Percentiles rank a stretch among this genome's conserved stretches.
Evolutionary conservation across 768 basidiomycete species (phyloP).

Genomic region (Russula vinacea): DNA sequence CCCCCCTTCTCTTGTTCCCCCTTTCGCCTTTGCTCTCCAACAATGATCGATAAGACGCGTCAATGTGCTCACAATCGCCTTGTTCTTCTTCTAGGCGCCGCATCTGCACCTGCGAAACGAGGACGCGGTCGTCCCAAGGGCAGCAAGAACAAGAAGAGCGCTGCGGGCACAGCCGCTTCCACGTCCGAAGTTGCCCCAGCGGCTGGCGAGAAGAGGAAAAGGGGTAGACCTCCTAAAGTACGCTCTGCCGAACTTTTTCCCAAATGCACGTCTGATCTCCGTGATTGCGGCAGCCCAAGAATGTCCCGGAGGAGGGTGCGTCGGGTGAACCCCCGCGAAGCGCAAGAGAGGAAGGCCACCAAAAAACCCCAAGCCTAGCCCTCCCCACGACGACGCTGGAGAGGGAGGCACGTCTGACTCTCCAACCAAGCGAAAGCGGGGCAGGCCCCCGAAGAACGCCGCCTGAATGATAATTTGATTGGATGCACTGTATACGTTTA

Average conservation of each 20-base stretch:
- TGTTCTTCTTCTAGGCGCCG: slow-evolving; percentile 38
- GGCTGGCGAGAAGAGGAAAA: slow-evolving; percentile 43
- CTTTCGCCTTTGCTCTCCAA: neutral
- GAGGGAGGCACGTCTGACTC: slow-evolving; percentile 46
- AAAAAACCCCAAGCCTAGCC: slow-evolving; percentile 54
- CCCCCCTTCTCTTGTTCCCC: slow-evolving; percentile 13
- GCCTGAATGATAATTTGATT: slow-evolving; percentile 29
- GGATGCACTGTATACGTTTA: slow-evolving; percentile 37
- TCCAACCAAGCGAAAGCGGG: slow-evolving; percentile 64
- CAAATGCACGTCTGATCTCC: slow-evolving; percentile 9
- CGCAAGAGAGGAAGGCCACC: slow-evolving; percentile 73
- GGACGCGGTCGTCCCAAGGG: slow-evolving; percentile 88
- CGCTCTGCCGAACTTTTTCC: slow-evolving; percentile 7
- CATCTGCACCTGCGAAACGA: slow-evolving; percentile 55
- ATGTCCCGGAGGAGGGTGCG: slow-evolving; percentile 44
- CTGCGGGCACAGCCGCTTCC: slow-evolving; percentile 36
- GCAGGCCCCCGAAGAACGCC: slow-evolving; percentile 55
- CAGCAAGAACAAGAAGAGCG: slow-evolving; percentile 68
- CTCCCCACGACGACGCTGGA: slow-evolving; percentile 40
- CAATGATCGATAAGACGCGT: slow-evolving; percentile 32
- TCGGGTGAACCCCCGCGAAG: slow-evolving; percentile 44
- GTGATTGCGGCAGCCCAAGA: slow-evolving; percentile 36
- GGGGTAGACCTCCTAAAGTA: slow-evolving; percentile 55
- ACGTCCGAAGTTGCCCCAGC: slow-evolving; percentile 33
- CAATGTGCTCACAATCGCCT: slow-evolving; percentile 27